These are phyloP conservation scores for Populus hybrid DNA, from an alignment of 441 rosid species.

Conservation along the genomic window DNA sequence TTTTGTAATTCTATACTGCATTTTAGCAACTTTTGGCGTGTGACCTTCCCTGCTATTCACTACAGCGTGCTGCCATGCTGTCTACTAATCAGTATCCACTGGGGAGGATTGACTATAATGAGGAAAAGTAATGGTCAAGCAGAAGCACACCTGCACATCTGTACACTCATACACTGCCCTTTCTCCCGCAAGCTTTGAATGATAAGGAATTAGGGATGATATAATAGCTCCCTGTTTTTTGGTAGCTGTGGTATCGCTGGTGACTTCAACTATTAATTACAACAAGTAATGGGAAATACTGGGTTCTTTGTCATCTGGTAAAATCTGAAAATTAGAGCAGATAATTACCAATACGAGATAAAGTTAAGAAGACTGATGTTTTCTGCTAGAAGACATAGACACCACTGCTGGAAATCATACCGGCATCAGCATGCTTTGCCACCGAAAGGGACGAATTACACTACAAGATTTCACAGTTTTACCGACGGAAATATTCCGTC, in stretches of 20 bases:
- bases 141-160: constrained; percentile 66
- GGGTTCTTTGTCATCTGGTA: constrained; percentile 46
- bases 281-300: constrained; percentile 1
- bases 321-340: constrained; percentile 53
- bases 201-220: constrained; percentile 67
- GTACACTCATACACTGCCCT: constrained; percentile 87
- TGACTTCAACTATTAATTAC: constrained; percentile 61
- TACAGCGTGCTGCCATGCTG: too few species aligned
- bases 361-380: neutral
- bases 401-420: constrained; percentile 33
- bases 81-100: too few species aligned
- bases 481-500: too few species aligned
- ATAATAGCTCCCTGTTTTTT: constrained; percentile 58
- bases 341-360: constrained; percentile 19
- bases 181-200: constrained; percentile 89
- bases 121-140: neutral
- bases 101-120: too few species aligned
- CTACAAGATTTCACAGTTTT: too few species aligned
- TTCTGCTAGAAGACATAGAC: constrained; percentile 8
- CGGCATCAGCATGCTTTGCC: constrained; percentile 98
- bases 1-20: too few species aligned
- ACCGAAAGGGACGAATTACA: constrained; percentile 88
- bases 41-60: too few species aligned
- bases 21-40: too few species aligned
- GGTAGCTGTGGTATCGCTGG: constrained; percentile 79